A percentile compares a stretch with the other conserved stretches of the same genome.
Evolutionary conservation across 1,284 basidiomycete species (phyloP).

Genomic region (Fomitopsis betulina): DNA sequence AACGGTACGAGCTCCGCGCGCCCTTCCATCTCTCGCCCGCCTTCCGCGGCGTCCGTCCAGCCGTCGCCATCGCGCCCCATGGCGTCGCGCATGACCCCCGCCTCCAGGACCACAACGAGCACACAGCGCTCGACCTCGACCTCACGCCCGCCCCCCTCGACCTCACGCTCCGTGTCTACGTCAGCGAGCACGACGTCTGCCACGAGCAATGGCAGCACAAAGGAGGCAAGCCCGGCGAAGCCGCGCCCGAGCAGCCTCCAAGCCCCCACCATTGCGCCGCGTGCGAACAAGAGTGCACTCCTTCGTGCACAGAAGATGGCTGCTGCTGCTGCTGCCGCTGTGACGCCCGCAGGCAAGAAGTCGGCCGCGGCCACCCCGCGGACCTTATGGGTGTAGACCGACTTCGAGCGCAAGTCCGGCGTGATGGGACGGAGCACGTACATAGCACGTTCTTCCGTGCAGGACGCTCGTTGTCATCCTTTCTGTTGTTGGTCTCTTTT

Average conservation of each 20-base stretch:
- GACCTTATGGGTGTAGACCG: slow-evolving; percentile 14
- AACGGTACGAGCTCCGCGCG: slow-evolving; percentile 17
- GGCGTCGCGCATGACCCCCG: slow-evolving; percentile 16
- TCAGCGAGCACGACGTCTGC: not conserved
- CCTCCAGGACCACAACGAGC: slow-evolving; percentile 19
- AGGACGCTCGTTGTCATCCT: not conserved
- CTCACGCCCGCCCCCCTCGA: no score
- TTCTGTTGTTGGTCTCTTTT: not conserved
- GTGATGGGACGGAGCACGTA: not conserved
- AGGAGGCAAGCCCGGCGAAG: slow-evolving; percentile 12
- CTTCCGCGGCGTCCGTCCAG: slow-evolving; percentile 20
- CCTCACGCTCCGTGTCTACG: not conserved
- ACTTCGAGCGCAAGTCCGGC: no score
- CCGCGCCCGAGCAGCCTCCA: slow-evolving; percentile 47
- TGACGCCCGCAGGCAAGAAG: slow-evolving; percentile 10
- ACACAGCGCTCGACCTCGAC: slow-evolving; percentile 10
- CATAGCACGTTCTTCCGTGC: not conserved
- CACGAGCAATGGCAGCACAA: not conserved
- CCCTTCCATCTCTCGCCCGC: slow-evolving; percentile 19
- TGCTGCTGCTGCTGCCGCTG: slow-evolving; percentile 14
- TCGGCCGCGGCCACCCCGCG: slow-evolving; percentile 11
- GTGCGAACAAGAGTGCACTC: slow-evolving; percentile 71
- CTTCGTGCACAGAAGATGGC: slow-evolving; percentile 65
- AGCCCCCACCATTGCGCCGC: slow-evolving; percentile 57
- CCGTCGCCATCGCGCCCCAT: slow-evolving; percentile 24